Evolutionary conservation across 305 asterid genomes (phyloP).

Genomic region (Caryopteris hybrid): DNA sequence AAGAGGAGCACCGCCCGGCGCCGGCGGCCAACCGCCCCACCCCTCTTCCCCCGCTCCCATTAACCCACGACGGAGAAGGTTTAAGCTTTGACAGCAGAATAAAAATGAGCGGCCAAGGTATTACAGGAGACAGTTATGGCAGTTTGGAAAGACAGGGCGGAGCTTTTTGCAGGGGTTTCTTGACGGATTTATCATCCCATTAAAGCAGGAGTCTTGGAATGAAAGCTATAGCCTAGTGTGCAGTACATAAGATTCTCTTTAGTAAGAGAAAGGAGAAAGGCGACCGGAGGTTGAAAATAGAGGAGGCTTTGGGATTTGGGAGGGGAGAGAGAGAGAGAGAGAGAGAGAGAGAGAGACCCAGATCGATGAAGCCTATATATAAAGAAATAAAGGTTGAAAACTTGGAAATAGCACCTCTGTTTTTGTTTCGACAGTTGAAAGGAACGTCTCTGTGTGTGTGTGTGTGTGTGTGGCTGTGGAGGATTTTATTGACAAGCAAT

Average conservation of each 20-base stretch:
- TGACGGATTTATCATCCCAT: slow-evolving; percentile 12
- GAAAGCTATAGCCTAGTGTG: neutral
- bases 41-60: slow-evolving; percentile 64
- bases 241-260: slow-evolving; percentile 25
- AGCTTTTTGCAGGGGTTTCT: too few relatives aligned
- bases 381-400: neutral
- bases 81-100: too few relatives aligned
- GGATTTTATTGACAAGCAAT: too few relatives aligned
- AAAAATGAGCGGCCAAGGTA: too few relatives aligned
- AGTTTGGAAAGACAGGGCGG: slow-evolving; percentile 26
- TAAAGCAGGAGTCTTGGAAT: slow-evolving; percentile 5
- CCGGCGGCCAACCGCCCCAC: slow-evolving; percentile 57
- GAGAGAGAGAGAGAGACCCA: neutral
- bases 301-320: slow-evolving; percentile 38
- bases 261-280: neutral
- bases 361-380: too few relatives aligned
- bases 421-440: slow-evolving; percentile 16
- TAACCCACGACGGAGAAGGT: too few relatives aligned
- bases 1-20: slow-evolving; percentile 60
- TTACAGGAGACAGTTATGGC: slow-evolving; percentile 31
- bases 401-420: slow-evolving; percentile 22
- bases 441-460: slow-evolving; percentile 14
- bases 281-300: slow-evolving; percentile 13
- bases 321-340: slow-evolving; percentile 6
- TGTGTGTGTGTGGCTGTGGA: neutral